phyloP scores from a whole-genome alignment of 129 eudicot species.

The Escallonia rubra region DNA sequence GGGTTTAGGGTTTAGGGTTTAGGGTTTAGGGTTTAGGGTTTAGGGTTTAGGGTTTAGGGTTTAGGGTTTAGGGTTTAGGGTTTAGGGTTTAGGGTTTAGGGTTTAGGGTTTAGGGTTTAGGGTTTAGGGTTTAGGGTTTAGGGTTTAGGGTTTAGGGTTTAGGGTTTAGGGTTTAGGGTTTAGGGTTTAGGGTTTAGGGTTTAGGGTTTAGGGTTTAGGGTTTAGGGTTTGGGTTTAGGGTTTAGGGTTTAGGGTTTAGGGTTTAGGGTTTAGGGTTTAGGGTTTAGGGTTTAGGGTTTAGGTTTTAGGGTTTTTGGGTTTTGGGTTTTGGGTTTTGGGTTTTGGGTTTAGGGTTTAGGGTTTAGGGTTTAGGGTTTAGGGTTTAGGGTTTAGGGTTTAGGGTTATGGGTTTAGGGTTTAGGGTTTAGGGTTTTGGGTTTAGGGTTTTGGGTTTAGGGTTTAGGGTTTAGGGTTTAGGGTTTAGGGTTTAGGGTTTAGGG shows the following conservation, averaged over 20 bases:
- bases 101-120: background rate
- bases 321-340: too few relatives aligned
- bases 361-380: too few relatives aligned
- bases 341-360: too few relatives aligned
- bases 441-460: too few relatives aligned
- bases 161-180: background rate
- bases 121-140: background rate
- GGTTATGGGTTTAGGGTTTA: too few relatives aligned
- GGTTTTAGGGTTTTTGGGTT: constrained; percentile 7
- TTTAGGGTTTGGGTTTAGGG: constrained; percentile 1
- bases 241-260: background rate
- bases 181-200: constrained; percentile 1
- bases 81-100: constrained; percentile 4
- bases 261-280: constrained; percentile 1
- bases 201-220: background rate
- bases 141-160: background rate
- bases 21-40: background rate
- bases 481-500: too few relatives aligned
- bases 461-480: too few relatives aligned
- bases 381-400: too few relatives aligned
- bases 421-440: too few relatives aligned
- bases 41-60: constrained; percentile 1
- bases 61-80: constrained; percentile 7
- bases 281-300: constrained; percentile 1
- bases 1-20: constrained; percentile 6